Evolutionary conservation across 1,139 yeast genomes (phyloP).

Genomic region (Candida labiduridarum): DNA sequence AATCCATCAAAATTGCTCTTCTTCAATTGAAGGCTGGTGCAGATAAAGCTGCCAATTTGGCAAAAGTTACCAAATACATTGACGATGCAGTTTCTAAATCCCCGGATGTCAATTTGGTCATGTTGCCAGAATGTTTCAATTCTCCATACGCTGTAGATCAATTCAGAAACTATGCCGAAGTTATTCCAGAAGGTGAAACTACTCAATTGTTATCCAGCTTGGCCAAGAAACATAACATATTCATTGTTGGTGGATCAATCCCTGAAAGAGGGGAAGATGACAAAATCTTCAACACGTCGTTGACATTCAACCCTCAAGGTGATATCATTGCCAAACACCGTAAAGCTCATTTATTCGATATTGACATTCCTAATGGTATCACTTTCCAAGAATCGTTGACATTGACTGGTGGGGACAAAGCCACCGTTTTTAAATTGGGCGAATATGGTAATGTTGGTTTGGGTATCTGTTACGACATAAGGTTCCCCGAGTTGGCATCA

Average conservation of each 20-base stretch:
- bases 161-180: constrained; percentile 83
- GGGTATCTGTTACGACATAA: constrained; percentile 89
- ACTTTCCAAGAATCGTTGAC: constrained; percentile 81
- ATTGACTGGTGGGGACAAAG: constrained; percentile 74
- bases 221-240: constrained; percentile 63
- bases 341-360: constrained; percentile 87
- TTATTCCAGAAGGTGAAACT: constrained; percentile 71
- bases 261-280: constrained; percentile 64
- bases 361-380: constrained; percentile 87
- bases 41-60: constrained; percentile 61
- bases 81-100: constrained; percentile 52
- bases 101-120: constrained; percentile 59
- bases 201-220: constrained; percentile 59
- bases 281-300: constrained; percentile 77
- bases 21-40: constrained; percentile 76
- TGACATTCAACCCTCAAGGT: constrained; percentile 73
- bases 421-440: constrained; percentile 72
- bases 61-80: constrained; percentile 52
- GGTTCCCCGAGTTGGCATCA: constrained; percentile 89
- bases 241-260: constrained; percentile 85
- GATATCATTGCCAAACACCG: constrained; percentile 81
- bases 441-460: constrained; percentile 80
- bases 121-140: constrained; percentile 91
- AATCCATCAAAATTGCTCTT: constrained; percentile 63
- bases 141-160: constrained; percentile 91